These are phyloP conservation scores for Chionographis japonica DNA, from an alignment of 106 monocot species.

Conservation along the genomic window DNA sequence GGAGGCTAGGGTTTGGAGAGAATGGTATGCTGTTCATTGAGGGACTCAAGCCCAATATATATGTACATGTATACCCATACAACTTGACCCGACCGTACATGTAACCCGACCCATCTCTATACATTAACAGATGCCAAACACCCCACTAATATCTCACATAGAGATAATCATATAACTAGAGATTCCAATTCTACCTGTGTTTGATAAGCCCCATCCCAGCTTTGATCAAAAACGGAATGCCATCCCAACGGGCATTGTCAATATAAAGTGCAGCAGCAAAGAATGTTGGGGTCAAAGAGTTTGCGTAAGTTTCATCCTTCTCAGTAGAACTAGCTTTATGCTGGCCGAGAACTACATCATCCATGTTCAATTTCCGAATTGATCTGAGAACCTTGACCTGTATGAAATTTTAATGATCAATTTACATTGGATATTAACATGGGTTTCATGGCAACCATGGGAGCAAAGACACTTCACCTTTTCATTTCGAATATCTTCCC, in stretches of 20 bases:
- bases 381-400: slow-evolving; percentile 92
- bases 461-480: slow-evolving; percentile 34
- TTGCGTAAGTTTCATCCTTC: slow-evolving; percentile 25
- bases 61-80: no score
- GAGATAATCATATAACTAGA: no score
- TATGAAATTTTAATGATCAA: slow-evolving; percentile 3
- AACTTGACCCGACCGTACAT: no score
- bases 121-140: no score
- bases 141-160: not conserved
- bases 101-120: no score
- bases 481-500: slow-evolving; percentile 92
- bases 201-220: slow-evolving; percentile 77
- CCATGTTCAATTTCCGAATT: slow-evolving; percentile 63
- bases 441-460: not conserved
- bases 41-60: no score
- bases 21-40: no score
- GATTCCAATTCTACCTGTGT: slow-evolving; percentile 44
- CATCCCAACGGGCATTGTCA: slow-evolving; percentile 93
- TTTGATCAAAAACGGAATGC: slow-evolving; percentile 85
- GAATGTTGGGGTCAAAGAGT: slow-evolving; percentile 69
- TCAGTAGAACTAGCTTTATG: slow-evolving; percentile 42
- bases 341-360: slow-evolving; percentile 75
- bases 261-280: slow-evolving; percentile 88
- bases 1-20: no score
- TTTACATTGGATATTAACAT: not conserved